Percentiles rank a stretch among this genome's conserved stretches.
phyloP scores from a whole-genome alignment of 1,139 yeast species.

The Debaryomycetaceae sp. region DNA sequence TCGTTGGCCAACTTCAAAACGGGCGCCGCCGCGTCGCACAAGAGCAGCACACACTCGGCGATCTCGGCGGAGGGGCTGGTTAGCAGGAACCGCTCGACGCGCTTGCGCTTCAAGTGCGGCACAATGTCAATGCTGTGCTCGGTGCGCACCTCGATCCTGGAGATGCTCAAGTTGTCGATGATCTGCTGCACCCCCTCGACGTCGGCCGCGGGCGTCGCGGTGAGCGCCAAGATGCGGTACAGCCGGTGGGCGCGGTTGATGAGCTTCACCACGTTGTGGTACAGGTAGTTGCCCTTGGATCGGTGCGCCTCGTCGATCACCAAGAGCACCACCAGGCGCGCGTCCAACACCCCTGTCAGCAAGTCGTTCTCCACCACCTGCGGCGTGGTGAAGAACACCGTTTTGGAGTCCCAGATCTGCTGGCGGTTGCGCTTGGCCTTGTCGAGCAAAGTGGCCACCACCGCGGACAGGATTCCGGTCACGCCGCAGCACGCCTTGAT shows the following conservation, averaged over 20 bases:
- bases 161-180: constrained; percentile 65
- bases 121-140: constrained; percentile 81
- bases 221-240: constrained; percentile 74
- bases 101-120: constrained; percentile 71
- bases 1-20: constrained; percentile 60
- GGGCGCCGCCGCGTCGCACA: constrained; percentile 57
- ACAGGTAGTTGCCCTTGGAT: constrained; percentile 86
- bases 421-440: constrained; percentile 60
- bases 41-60: constrained; percentile 40
- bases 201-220: constrained; percentile 93
- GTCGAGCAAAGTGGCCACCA: constrained; percentile 80
- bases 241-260: constrained; percentile 54
- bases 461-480: constrained; percentile 73
- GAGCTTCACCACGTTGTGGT: constrained; percentile 72
- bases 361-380: constrained; percentile 94
- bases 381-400: constrained; percentile 92
- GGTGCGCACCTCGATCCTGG: constrained; percentile 79
- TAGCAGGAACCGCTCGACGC: constrained; percentile 55
- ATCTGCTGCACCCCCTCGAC: constrained; percentile 87
- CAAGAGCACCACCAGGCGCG: constrained; percentile 66
- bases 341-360: constrained; percentile 67
- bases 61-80: constrained; percentile 52
- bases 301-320: constrained; percentile 97
- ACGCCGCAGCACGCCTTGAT: constrained; percentile 88
- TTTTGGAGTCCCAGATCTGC: constrained; percentile 68